phyloP scores from a whole-genome alignment of 257 asterid species.

The Eucommia ulmoides region DNA sequence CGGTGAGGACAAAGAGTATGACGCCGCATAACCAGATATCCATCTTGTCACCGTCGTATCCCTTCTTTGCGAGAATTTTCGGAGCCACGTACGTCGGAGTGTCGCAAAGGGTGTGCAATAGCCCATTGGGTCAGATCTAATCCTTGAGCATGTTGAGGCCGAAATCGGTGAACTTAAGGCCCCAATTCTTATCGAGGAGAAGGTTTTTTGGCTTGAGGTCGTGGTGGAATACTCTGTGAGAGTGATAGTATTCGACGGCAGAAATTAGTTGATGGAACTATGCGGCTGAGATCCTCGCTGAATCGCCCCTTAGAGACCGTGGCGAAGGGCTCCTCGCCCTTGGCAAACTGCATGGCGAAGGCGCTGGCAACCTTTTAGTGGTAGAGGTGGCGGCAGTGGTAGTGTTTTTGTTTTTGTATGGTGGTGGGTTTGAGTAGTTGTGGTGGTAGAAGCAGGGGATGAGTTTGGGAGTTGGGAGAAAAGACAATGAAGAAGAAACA shows the following conservation, averaged over 20 bases:
- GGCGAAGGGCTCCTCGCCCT: constrained; percentile 10
- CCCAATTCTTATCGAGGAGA: constrained; percentile 10
- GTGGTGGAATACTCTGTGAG: constrained; percentile 7
- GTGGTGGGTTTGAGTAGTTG: too few relatives aligned
- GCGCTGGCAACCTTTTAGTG: too few relatives aligned
- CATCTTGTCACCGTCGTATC: constrained; percentile 7
- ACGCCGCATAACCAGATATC: constrained; percentile 11
- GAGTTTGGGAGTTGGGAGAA: too few relatives aligned
- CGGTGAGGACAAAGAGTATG: constrained; percentile 11
- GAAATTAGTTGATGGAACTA: constrained; percentile 10
- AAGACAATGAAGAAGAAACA: too few relatives aligned
- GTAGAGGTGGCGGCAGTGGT: too few relatives aligned
- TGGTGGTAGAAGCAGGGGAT: too few relatives aligned
- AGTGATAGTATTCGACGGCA: constrained; percentile 10
- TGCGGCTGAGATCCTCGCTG: constrained; percentile 13
- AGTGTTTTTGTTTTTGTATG: too few relatives aligned
- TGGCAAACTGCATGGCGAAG: too few relatives aligned
- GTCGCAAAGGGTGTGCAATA: too few relatives aligned
- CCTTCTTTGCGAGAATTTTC: constrained; percentile 9
- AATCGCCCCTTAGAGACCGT: constrained; percentile 7
- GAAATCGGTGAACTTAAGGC: constrained; percentile 9
- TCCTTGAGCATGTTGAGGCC: constrained; percentile 6
- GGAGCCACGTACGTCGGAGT: constrained; percentile 13
- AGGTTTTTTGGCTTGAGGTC: constrained; percentile 10
- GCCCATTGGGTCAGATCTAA: constrained; percentile 12